These are phyloP conservation scores for Lachnellula suecica DNA, from an alignment of 2,329 filamentous ascomycete genomes.

Conservation along the genomic window DNA sequence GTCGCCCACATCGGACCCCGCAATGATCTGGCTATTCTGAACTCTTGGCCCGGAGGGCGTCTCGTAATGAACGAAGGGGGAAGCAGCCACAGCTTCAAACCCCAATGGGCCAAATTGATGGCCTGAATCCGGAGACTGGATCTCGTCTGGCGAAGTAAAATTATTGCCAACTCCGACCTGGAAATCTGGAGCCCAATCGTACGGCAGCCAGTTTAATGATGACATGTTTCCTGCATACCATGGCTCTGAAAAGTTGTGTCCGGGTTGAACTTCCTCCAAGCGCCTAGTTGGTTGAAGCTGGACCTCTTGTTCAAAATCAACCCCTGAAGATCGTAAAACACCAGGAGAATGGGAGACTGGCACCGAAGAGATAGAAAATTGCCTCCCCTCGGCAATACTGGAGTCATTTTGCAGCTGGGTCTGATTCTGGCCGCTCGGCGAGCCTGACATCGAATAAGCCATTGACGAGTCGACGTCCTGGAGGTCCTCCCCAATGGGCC, in stretches of 20 bases:
- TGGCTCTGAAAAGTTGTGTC: not conserved
- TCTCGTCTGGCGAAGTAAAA: slow-evolving; percentile 3
- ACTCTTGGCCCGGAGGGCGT: not conserved
- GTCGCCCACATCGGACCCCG: slow-evolving; percentile 3
- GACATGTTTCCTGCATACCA: slow-evolving; percentile 22
- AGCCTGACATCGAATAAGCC: slow-evolving; percentile 4
- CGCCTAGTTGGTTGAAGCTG: not conserved
- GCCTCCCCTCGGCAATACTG: not conserved
- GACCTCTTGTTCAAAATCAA: not conserved
- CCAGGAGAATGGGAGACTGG: not conserved
- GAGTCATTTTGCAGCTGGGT: not conserved
- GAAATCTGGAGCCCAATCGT: slow-evolving; percentile 25
- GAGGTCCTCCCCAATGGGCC: not conserved
- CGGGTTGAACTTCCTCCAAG: not conserved
- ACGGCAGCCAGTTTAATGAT: slow-evolving; percentile 28
- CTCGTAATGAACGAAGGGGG: not conserved
- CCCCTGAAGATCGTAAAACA: not conserved
- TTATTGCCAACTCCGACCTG: slow-evolving; percentile 3
- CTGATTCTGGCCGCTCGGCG: not conserved
- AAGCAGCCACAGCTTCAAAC: not conserved
- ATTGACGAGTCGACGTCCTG: slow-evolving; percentile 11
- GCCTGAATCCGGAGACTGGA: slow-evolving; percentile 1
- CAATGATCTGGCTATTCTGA: not conserved
- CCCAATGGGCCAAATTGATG: not conserved
- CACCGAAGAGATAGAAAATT: not conserved